phyloP scores from a whole-genome alignment of 805 yeast species.

The Sporopachydermia lactativora region DNA sequence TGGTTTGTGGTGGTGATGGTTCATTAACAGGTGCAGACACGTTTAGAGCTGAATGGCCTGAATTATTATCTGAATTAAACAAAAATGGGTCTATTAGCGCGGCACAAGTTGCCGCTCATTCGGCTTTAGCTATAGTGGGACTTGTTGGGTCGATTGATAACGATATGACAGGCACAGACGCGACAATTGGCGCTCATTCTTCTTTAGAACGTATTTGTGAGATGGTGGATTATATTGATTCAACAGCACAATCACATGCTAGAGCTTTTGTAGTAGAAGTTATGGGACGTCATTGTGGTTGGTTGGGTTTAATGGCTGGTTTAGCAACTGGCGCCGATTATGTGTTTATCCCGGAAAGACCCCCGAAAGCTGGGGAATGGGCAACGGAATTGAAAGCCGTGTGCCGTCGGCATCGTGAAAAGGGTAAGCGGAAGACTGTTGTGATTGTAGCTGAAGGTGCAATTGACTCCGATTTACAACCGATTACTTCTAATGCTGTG shows the following conservation, averaged over 20 bases:
- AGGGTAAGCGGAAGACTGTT: constrained; percentile 66
- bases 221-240: constrained; percentile 69
- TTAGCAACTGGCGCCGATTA: constrained; percentile 70
- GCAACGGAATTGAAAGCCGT: constrained; percentile 50
- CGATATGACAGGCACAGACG: constrained; percentile 76
- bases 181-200: constrained; percentile 74
- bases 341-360: constrained; percentile 69
- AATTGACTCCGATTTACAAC: constrained; percentile 49
- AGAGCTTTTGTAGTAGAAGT: constrained; percentile 78
- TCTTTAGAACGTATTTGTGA: constrained; percentile 62
- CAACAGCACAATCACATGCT: constrained; percentile 73
- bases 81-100: constrained; percentile 29
- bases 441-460: constrained; percentile 84
- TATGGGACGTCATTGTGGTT: constrained; percentile 86
- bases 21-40: constrained; percentile 73
- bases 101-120: constrained; percentile 32
- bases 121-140: constrained; percentile 56
- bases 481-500: constrained; percentile 53
- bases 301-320: constrained; percentile 77
- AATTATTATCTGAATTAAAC: constrained; percentile 43
- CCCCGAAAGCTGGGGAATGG: constrained; percentile 54
- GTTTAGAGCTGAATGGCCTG: constrained; percentile 68
- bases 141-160: constrained; percentile 76
- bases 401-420: constrained; percentile 45
- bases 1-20: constrained; percentile 79